Percentiles rank a stretch among this genome's conserved stretches.
phyloP scores from a whole-genome alignment of 129 eudicot species.

The Flaveria bidentis region DNA sequence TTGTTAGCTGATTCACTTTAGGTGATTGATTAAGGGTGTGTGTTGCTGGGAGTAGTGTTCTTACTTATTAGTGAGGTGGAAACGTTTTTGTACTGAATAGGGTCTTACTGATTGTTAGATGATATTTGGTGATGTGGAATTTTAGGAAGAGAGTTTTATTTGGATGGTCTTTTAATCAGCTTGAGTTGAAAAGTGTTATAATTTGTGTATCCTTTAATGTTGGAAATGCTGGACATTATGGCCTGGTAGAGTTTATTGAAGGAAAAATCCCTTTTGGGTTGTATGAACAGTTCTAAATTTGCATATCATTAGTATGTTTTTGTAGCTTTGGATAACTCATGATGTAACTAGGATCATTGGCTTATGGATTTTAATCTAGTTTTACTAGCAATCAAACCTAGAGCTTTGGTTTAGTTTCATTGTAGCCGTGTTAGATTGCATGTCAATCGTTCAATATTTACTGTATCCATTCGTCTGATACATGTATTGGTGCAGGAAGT shows the following conservation, averaged over 20 bases:
- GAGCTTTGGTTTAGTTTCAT: not conserved
- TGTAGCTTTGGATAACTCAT: not conserved
- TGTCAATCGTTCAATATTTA: conserved; percentile 6
- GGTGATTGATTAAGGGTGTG: not conserved
- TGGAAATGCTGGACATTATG: not conserved
- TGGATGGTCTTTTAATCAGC: not conserved
- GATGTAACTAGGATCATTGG: not conserved
- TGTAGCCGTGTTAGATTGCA: not conserved
- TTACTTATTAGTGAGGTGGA: not conserved
- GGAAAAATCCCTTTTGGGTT: not conserved
- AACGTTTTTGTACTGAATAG: not conserved
- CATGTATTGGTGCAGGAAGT: conserved; percentile 55
- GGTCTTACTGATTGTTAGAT: not conserved
- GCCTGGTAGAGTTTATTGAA: conserved; percentile 12
- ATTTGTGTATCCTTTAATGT: conserved; percentile 2
- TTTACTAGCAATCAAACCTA: not conserved
- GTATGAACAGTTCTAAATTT: not conserved
- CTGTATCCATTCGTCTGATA: not conserved
- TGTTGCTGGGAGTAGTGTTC: not conserved
- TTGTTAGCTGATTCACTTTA: not conserved
- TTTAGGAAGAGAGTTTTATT: not conserved
- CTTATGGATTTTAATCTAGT: not conserved
- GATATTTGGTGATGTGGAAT: conserved; percentile 1
- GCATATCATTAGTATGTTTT: not conserved
- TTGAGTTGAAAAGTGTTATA: not conserved